Conservation (phyloP, 208 protist species). For the Ichthyophonus hoferi region DNA sequence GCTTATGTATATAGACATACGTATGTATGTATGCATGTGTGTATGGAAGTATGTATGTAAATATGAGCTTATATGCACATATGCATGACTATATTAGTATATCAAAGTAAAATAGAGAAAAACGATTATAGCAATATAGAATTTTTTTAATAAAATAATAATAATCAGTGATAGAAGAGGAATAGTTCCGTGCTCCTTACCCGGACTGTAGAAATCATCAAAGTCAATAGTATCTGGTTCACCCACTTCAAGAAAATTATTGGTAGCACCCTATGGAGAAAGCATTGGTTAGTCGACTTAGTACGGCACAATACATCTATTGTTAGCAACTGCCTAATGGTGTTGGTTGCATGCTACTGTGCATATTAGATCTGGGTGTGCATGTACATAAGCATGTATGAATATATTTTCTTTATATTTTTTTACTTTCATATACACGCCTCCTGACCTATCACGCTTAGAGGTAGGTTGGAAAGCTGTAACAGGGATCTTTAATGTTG, state of each 20-base stretch:
- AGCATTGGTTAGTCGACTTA: not conserved
- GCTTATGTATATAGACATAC: not conserved
- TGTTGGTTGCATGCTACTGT: too few relatives aligned
- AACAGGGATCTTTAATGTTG: not conserved
- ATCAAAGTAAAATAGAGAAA: too few relatives aligned
- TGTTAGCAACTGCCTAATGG: too few relatives aligned
- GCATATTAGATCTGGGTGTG: not conserved
- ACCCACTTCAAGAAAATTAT: slow-evolving; percentile 30
- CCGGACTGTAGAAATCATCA: too few relatives aligned
- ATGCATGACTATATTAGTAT: not conserved
- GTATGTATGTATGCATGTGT: not conserved
- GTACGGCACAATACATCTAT: not conserved
- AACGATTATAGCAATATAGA: too few relatives aligned
- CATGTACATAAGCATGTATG: too few relatives aligned
- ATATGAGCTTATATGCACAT: not conserved
- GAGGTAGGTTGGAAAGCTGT: too few relatives aligned
- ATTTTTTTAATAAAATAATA: too few relatives aligned
- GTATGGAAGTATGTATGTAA: not conserved
- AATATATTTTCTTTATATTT: too few relatives aligned
- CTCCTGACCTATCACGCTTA: too few relatives aligned
- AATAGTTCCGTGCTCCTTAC: too few relatives aligned
- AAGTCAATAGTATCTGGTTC: not conserved
- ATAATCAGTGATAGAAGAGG: too few relatives aligned
- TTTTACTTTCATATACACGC: not conserved
- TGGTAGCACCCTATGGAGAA: slow-evolving; percentile 28